Evolutionary conservation across 208 protist species (phyloP).

Genomic region (Leptomonas pyrrhocoris): DNA sequence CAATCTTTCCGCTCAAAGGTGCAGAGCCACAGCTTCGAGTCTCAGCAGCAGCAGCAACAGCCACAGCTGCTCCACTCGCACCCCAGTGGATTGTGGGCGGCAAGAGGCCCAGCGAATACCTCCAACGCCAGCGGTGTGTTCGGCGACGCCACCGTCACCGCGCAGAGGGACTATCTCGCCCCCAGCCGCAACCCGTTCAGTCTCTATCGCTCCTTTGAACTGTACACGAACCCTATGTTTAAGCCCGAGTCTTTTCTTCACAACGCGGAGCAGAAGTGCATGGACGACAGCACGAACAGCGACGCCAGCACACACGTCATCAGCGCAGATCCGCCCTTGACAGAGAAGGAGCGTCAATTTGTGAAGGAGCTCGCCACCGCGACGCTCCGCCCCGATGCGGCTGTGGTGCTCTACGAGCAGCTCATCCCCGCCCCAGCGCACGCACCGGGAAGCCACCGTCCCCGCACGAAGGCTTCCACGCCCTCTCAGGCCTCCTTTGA

Average conservation of each 20-base stretch:
- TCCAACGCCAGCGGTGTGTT: neutral
- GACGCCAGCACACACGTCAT: slow-evolving; percentile 2
- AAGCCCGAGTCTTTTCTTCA: neutral
- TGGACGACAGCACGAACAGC: slow-evolving; percentile 2
- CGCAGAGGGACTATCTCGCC: slow-evolving; percentile 49
- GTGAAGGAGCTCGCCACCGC: slow-evolving; percentile 14
- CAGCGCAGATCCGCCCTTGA: neutral
- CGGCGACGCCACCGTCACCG: neutral
- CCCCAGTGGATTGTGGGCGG: slow-evolving; percentile 5
- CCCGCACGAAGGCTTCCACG: neutral
- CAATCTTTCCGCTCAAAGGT: slow-evolving; percentile 34
- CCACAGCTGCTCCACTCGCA: slow-evolving; percentile 3
- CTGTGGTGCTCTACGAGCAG: slow-evolving; percentile 38
- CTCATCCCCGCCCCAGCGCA: slow-evolving; percentile 20
- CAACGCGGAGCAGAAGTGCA: neutral
- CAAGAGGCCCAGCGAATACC: neutral
- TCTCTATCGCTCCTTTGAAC: slow-evolving; percentile 30
- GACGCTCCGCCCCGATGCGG: slow-evolving; percentile 34
- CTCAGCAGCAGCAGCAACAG: slow-evolving; percentile 20
- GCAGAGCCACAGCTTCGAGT: slow-evolving; percentile 34
- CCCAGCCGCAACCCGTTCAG: slow-evolving; percentile 75
- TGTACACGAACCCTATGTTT: neutral
- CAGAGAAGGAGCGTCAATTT: slow-evolving; percentile 2
- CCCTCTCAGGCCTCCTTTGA: neutral
- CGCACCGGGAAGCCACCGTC: slow-evolving; percentile 3